Conservation (phyloP, 2,329 filamentous ascomycete species). For the Nigrospora osmanthi region DNA sequence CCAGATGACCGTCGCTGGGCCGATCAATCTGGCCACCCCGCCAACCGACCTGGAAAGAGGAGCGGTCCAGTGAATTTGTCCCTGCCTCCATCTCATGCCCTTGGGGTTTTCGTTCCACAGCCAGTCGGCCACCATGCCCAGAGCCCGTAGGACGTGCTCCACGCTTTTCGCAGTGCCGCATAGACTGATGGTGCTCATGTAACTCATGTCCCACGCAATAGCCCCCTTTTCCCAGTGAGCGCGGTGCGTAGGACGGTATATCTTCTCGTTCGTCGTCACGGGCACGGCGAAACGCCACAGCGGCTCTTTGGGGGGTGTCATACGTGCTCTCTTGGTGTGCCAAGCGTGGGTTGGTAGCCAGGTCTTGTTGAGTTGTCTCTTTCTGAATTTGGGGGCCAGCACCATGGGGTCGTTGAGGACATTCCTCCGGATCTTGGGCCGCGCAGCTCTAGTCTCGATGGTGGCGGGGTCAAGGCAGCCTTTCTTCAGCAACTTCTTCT, state of each 20-base stretch:
- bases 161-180: constrained; percentile 60
- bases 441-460: constrained; percentile 32
- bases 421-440: constrained; percentile 64
- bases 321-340: constrained; percentile 84
- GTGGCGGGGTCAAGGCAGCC: constrained; percentile 22
- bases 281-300: constrained; percentile 90
- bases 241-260: constrained; percentile 80
- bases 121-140: constrained; percentile 55
- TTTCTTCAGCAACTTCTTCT: constrained; percentile 24
- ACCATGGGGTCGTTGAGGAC: constrained; percentile 56
- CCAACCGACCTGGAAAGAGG: constrained; percentile 46
- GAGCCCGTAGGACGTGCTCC: constrained; percentile 53
- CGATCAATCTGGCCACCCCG: constrained; percentile 49
- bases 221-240: constrained; percentile 68
- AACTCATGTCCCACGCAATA: constrained; percentile 89
- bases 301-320: constrained; percentile 71
- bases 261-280: constrained; percentile 79
- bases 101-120: constrained; percentile 48
- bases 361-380: constrained; percentile 79
- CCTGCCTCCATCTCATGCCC: constrained; percentile 62
- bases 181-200: constrained; percentile 78
- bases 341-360: constrained; percentile 94
- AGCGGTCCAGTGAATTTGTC: constrained; percentile 40
- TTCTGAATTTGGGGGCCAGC: constrained; percentile 59
- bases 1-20: constrained; percentile 71